Conservation (phyloP, 106 monocot genomes). For the Cymbidium sinense region DNA sequence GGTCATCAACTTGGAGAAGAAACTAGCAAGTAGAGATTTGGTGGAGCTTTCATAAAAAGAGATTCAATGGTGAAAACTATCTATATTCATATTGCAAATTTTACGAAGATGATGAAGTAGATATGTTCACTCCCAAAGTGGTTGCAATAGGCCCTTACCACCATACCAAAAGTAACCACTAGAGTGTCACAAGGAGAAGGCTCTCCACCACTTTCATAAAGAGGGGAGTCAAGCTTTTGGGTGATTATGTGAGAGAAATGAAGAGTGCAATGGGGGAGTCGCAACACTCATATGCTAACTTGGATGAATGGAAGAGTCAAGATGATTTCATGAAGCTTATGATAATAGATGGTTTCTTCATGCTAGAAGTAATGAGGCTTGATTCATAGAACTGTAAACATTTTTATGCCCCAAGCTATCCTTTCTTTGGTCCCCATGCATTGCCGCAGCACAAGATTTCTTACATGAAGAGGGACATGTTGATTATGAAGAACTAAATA, state of each 20-base stretch:
- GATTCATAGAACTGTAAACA: too few relatives aligned
- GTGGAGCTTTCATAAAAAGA: not conserved
- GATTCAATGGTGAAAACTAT: not conserved
- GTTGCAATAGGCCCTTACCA: conserved; percentile 12
- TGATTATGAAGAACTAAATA: too few relatives aligned
- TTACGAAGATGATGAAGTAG: not conserved
- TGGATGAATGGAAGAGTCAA: conserved; percentile 8
- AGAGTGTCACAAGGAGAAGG: conserved; percentile 25
- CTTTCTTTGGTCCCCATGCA: conserved; percentile 50
- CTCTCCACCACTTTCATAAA: conserved; percentile 21
- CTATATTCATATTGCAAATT: not conserved
- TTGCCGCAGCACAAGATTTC: conserved; percentile 24
- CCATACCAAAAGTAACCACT: conserved; percentile 18
- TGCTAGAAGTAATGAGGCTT: conserved; percentile 22
- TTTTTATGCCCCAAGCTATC: conserved; percentile 34
- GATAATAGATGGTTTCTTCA: conserved; percentile 28
- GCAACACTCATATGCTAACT: conserved; percentile 10
- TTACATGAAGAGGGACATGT: conserved; percentile 48
- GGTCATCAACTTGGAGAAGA: not conserved
- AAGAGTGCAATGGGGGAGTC: conserved; percentile 11
- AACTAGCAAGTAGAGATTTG: not conserved
- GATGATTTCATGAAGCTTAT: conserved; percentile 15
- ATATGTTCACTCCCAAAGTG: not conserved
- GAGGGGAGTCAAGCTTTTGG: conserved; percentile 5
- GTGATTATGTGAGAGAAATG: conserved; percentile 11